Base-by-base conservation (phyloP, 2,329 filamentous ascomycete species). In the Exutisphaerella laricina region DNA sequence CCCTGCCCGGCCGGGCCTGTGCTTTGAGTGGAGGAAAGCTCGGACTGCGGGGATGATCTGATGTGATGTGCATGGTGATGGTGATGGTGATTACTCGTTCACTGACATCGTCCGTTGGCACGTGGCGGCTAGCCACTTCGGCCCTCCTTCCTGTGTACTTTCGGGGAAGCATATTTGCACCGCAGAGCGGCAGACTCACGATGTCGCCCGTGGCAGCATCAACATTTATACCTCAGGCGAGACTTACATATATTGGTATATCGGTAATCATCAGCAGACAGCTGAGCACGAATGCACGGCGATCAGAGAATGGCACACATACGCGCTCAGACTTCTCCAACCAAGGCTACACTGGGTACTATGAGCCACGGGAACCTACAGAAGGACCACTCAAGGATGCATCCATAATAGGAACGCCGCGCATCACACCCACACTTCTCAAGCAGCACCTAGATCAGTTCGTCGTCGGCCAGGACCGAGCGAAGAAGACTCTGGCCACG, bases 391-490 rank as follows among this genome's bases (percentile, higher is more conserved):
- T 85, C 42, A 74, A 73, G 26, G 76, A 74, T 47, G 72, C 77
- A 7, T 75, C 74, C 46, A 70, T 71, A 23, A 74, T 78, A 48
- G 78, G 77, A 44, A 72, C 71, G 21, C 75, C 76, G 22, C 71
- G 71, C 39, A 70, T 82, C 40, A 83, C 79, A 7, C 80, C 80
- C 5, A 75, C 73, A 54, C 68, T 72, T 55, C 73, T 98, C 57
- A 96, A 97, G 71, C 81, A 87, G 59, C 85, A 92, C 58, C 80
- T 97, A 22, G 92, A 98, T 63, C 85, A 92, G 61, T 98, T 94
- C 63, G 90, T 98, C 1, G 90, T 98, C 3, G 92, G 90, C 29
- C 92, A 98, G 66, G 88, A 96, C 54, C 80, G 88, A 46, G 88
- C 92, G 12, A 92, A 98, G 73, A 94, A 94, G 66, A 86, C 89